Evolutionary conservation across 1,284 basidiomycete genomes (phyloP).

Genomic region (Phylloporus sp.): DNA sequence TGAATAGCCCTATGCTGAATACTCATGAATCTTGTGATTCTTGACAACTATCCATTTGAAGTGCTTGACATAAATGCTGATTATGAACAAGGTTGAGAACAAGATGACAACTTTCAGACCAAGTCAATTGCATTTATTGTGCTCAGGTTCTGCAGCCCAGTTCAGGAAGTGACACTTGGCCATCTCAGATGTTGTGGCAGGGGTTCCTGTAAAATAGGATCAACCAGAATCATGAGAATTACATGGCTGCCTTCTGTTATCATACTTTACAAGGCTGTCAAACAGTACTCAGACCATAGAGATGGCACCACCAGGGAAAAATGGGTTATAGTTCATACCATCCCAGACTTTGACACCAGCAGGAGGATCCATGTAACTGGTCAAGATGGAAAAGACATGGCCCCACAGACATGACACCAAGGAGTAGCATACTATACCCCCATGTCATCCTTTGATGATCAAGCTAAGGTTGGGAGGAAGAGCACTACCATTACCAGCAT

Average conservation of each 20-base stretch:
- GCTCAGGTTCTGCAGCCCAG: constrained; percentile 97
- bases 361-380: constrained; percentile 96
- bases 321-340: constrained; percentile 98
- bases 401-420: constrained; percentile 61
- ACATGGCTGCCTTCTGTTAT: constrained; percentile 69
- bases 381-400: constrained; percentile 96
- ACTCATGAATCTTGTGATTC: constrained; percentile 89
- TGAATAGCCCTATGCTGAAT: background rate
- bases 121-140: constrained; percentile 96
- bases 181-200: constrained; percentile 98
- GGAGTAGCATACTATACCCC: constrained; percentile 74
- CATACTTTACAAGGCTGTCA: constrained; percentile 94
- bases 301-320: constrained; percentile 97
- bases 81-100: constrained; percentile 82
- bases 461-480: constrained; percentile 96
- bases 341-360: constrained; percentile 97
- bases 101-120: constrained; percentile 94
- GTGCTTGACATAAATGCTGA: constrained; percentile 90
- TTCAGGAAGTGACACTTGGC: constrained; percentile 96
- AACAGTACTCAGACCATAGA: constrained; percentile 98
- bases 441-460: constrained; percentile 98
- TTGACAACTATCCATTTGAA: constrained; percentile 96
- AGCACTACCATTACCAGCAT: constrained; percentile 93
- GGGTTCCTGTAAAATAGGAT: constrained; percentile 72
- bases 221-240: constrained; percentile 6